Evolutionary conservation across 257 asterid species (phyloP), one percentile per base, ranked within the genome.

Genomic region (Nyctanthes arbortristis): DNA sequence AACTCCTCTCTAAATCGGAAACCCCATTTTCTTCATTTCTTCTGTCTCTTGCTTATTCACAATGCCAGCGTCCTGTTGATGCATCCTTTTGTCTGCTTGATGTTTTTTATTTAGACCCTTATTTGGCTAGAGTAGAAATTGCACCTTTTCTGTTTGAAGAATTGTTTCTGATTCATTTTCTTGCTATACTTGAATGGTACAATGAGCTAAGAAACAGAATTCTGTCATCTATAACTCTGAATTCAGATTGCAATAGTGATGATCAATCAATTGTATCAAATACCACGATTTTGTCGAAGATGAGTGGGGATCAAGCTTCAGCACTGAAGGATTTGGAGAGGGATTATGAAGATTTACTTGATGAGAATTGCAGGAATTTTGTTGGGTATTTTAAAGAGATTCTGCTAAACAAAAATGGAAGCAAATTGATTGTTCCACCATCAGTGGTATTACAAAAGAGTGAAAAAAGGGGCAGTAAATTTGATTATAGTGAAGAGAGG

Each of bases 71-170:
- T 24, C 66, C 77, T 1, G 5, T 63, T 14, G 88, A 80, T 13
- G 96, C 97, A 0, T 65, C 90, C 4, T 34, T 77, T 20, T 22
- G 69, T 55, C 84, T 90, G 1, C 84, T 90, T 3, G 81, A 79
- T 22, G 67, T 84, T 12, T 88, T 90, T 18, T 61, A 71, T 0
- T 6, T 67, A 0, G 82, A 80, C 59, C 94, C 97, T 13, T 75
- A 81, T 0, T 35, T 86, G 25, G 78, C 85, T 3, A 78, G 97
- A 28, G 60, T 63, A 10, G 97, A 90, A 20, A 80, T 88, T 22
- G 90, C 93, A 1, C 96, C 93, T 0, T 40, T 37, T 18, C 55
- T 90, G 77, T 88, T 88, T 58, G 80, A 90, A 70, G 87, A 88
- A 7, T 63, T 90, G 67, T 90, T 88, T 80, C 84, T 88, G 7